These are phyloP conservation scores for Sporothrix pallida DNA, from an alignment of 2,329 filamentous ascomycete species.

Conservation along the genomic window DNA sequence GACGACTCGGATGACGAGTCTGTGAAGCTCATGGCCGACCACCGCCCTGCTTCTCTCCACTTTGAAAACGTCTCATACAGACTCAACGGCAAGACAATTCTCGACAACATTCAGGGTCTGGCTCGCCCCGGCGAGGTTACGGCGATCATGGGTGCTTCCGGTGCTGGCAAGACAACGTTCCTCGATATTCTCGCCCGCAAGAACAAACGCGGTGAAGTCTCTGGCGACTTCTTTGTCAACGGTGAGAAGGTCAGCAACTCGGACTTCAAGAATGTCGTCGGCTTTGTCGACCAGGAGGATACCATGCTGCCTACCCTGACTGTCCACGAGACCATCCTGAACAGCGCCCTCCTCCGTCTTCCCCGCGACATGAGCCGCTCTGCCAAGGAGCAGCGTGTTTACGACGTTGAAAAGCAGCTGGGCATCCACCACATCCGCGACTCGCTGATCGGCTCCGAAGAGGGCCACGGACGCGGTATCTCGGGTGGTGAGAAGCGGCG, in stretches of 20 bases:
- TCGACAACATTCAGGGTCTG: slow-evolving; percentile 78
- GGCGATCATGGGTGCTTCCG: slow-evolving; percentile 97
- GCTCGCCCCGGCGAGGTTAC: slow-evolving; percentile 95
- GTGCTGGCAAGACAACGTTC: slow-evolving; percentile 96
- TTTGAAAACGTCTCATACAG: slow-evolving; percentile 88
- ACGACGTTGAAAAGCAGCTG: slow-evolving; percentile 93
- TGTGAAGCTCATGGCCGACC: slow-evolving; percentile 84
- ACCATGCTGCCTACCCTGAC: slow-evolving; percentile 95
- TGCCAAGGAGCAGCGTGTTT: slow-evolving; percentile 88
- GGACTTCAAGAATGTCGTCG: slow-evolving; percentile 89
- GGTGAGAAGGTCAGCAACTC: slow-evolving; percentile 84
- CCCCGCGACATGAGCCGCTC: slow-evolving; percentile 85
- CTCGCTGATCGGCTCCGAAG: slow-evolving; percentile 93
- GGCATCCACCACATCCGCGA: slow-evolving; percentile 94
- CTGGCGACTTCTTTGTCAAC: slow-evolving; percentile 89
- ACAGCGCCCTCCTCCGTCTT: slow-evolving; percentile 88
- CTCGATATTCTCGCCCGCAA: slow-evolving; percentile 94
- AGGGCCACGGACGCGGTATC: slow-evolving; percentile 91
- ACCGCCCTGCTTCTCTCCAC: slow-evolving; percentile 86
- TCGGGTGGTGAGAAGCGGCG: slow-evolving; percentile 96
- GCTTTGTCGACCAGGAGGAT: slow-evolving; percentile 98
- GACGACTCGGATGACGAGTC: slow-evolving; percentile 91
- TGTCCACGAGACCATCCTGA: slow-evolving; percentile 96
- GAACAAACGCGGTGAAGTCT: slow-evolving; percentile 84
- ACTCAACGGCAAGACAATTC: slow-evolving; percentile 85